Base-by-base conservation (phyloP, 345 rosid species). In the Psidium friedrichsthalianum region DNA sequence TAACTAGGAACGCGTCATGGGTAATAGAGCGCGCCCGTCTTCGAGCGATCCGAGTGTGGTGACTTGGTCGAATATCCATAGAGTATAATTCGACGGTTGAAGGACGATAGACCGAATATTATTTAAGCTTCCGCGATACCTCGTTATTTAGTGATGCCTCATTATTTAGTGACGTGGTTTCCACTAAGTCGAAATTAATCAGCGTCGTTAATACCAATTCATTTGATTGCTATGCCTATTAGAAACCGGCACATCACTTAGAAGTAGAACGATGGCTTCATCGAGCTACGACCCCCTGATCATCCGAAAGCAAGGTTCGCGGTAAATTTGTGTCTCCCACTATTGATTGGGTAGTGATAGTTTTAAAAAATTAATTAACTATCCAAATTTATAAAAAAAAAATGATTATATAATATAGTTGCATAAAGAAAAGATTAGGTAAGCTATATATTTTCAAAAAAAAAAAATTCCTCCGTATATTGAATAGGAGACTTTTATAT, bases 251-350 rank as follows among this genome's bases (percentile, higher is more conserved):
- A 3, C 74, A 2, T 61, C 11, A 6, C 74, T 2, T 15, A 29
- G 5, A 61, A 61, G 2, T 15, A 61, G 5, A 61, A 61, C 9
- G n/a, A 29, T 7, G 36, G 18, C 11, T 29, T 15, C 10, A 61
- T 29, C 21, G 18, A 15, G 14, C 21, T 27, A 61, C 1, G 2
- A 1, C 0, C 0, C 2, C 15, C 4, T 16, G 21, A 29, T 61
- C 2, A 1, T 20, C 21, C 74, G 14, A 14, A 29, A 61, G 29
- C 7, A 61, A 61, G 42, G 16, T 61, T 15, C 1, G 0, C 0
- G 21, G 8, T 61, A 14, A 61, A 61, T 21, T 61, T 15, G 74
- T 15, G 8, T 1, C 1, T 0, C 74, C 14, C 6, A 5, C 2
- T 11, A 29, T 0, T 29, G 1, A 61, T 16, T 27, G 20, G 4